Evolutionary conservation across 208 protist genomes (phyloP).

Genomic region (Vickermania spadyakhi): DNA sequence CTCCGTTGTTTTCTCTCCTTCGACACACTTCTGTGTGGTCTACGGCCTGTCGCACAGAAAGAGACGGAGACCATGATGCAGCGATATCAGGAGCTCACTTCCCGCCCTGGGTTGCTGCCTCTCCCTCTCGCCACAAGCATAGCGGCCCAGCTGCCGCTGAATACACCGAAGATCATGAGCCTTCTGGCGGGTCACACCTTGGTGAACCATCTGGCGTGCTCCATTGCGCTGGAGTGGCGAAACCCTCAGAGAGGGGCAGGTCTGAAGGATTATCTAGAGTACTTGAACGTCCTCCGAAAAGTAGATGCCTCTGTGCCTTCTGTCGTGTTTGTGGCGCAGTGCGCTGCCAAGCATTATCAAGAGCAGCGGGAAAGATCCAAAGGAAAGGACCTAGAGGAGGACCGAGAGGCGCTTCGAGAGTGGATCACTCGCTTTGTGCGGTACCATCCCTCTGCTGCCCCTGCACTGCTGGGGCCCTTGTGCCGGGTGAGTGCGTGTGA

Average conservation of each 20-base stretch:
- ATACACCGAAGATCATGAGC: too few relatives aligned
- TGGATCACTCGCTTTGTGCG: conserved; percentile 31
- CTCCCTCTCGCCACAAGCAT: conserved; percentile 32
- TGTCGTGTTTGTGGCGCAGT: conserved; percentile 1
- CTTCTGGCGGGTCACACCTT: too few relatives aligned
- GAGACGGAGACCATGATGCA: conserved; percentile 9
- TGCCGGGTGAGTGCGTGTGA: conserved; percentile 24
- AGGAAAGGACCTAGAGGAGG: conserved; percentile 1
- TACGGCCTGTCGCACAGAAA: not conserved
- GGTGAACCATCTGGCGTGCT: conserved; percentile 16
- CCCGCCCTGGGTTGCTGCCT: conserved; percentile 35
- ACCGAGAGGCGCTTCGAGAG: conserved; percentile 19
- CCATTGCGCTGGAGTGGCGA: not conserved
- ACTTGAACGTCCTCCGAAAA: not conserved
- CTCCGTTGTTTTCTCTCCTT: conserved; percentile 34
- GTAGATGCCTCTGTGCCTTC: not conserved
- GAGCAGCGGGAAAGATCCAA: not conserved
- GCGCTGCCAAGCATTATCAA: not conserved
- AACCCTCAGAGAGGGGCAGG: too few relatives aligned
- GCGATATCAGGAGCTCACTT: too few relatives aligned
- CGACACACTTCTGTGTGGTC: conserved; percentile 42
- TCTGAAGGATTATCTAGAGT: too few relatives aligned
- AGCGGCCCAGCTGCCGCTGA: too few relatives aligned
- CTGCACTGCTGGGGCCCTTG: conserved; percentile 32
- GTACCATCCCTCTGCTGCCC: conserved; percentile 24